A percentile compares a stretch with the other conserved stretches of the same genome.
Evolutionary conservation across 2,329 filamentous ascomycete genomes (phyloP).

Genomic region (Xylariaceae sp.): DNA sequence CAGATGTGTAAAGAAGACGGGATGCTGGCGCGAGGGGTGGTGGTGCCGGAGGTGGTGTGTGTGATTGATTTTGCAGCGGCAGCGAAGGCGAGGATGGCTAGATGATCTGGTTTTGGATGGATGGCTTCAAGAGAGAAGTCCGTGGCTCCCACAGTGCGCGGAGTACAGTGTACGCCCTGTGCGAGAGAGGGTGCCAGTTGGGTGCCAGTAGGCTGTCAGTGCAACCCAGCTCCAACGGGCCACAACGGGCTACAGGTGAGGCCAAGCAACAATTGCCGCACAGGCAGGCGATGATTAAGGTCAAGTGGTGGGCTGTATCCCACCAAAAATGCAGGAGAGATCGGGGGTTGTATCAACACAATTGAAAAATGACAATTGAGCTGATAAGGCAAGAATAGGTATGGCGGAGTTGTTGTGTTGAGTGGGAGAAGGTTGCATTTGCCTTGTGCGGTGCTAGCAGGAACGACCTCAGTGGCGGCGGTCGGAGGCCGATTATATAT

Average conservation of each 20-base stretch:
- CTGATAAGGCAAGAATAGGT: background rate
- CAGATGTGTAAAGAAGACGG: conserved; percentile 7
- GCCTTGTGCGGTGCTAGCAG: background rate
- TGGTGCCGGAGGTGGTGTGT: conserved; percentile 7
- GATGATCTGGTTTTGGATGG: conserved; percentile 25
- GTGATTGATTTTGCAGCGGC: conserved; percentile 27
- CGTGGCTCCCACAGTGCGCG: conserved; percentile 7
- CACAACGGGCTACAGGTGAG: background rate
- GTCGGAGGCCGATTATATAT: background rate
- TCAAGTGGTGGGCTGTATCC: background rate
- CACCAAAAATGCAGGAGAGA: background rate
- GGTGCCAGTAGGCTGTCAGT: conserved; percentile 8
- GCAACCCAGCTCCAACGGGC: background rate
- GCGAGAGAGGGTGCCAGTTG: conserved; percentile 9
- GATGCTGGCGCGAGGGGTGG: conserved; percentile 2
- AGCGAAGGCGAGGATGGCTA: conserved; percentile 29
- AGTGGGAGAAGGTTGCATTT: background rate
- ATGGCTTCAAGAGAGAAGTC: conserved; percentile 19
- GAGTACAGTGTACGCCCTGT: conserved; percentile 17
- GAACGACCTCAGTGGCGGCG: background rate
- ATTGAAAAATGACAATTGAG: background rate
- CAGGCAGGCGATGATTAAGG: background rate
- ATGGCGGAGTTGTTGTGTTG: background rate
- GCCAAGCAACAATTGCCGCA: background rate
- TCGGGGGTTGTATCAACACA: background rate